phyloP scores from a whole-genome alignment of 2,329 filamentous ascomycete species.

The Pseudocercospora eumusae region DNA sequence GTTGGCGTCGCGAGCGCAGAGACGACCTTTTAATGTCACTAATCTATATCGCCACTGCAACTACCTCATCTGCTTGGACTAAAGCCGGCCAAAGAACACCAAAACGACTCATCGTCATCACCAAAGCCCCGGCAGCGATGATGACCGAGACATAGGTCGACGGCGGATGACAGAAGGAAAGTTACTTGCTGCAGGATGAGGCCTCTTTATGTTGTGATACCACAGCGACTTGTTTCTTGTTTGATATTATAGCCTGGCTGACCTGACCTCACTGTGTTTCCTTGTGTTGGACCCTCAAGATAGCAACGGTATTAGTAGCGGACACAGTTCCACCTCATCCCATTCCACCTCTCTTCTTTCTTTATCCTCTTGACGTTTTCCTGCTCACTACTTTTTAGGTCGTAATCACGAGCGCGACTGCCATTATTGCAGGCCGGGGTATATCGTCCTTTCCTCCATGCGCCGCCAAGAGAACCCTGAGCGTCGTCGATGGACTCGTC shows the following conservation, averaged over 20 bases:
- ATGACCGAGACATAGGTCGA: slow-evolving; percentile 3
- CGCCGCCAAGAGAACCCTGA: no score
- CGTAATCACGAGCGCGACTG: neutral
- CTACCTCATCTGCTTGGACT: slow-evolving; percentile 25
- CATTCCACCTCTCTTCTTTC: neutral
- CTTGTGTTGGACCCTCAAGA: slow-evolving; percentile 23
- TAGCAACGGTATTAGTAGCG: slow-evolving; percentile 24
- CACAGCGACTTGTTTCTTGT: slow-evolving; percentile 35
- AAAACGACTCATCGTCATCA: slow-evolving; percentile 4
- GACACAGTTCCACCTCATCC: slow-evolving; percentile 12
- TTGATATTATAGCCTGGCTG: slow-evolving; percentile 21
- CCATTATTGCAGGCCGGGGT: no score
- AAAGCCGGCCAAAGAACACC: slow-evolving; percentile 12
- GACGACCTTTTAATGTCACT: slow-evolving; percentile 34
- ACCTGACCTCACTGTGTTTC: slow-evolving; percentile 15
- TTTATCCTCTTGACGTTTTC: neutral
- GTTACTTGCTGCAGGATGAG: slow-evolving; percentile 10
- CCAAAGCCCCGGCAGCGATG: slow-evolving; percentile 6
- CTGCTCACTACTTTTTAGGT: neutral
- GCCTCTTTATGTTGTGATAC: slow-evolving; percentile 35
- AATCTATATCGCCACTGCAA: slow-evolving; percentile 36
- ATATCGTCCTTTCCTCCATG: no score
- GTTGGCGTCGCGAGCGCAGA: slow-evolving; percentile 25
- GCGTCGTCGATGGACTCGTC: no score
- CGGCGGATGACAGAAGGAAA: slow-evolving; percentile 9